Base-by-base conservation (phyloP, 139 green algal species). In the Yamagishiella unicocca region DNA sequence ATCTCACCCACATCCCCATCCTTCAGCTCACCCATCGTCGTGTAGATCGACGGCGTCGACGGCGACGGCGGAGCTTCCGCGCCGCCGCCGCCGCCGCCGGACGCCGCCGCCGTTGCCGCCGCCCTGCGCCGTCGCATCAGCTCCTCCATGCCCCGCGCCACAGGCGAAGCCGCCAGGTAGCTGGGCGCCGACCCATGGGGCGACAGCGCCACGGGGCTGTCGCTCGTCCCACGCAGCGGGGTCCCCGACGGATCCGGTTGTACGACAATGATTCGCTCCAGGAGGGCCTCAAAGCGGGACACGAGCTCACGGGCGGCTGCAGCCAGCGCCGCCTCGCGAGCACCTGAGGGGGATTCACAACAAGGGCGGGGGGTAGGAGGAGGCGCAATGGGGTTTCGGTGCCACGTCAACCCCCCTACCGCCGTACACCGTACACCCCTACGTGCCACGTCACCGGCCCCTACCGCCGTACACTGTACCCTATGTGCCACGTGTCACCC, bases 201-300 rank as follows among this genome's bases (percentile, higher is more conserved):
- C 54, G 37, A 6, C 37, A 27, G 7, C 46, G 45, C 74, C 74
- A 67, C 33, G 33, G 50, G 5, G 21, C 54, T 27, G 31, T 24
- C 58, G 55, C 27, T 24, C 31, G 24, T n/a, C 31, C 33, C 7
- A 24, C 79, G 61, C 42, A 17, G 79, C 19, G 17, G 58, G n/a
- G 58, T n/a, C 38, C 46, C 37, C 5, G 61, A 6, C 7, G 61
- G 29, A 14, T 43, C 10, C 0, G 53, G 54, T 61, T 29, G 78
- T 64, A n/a, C 31, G 74, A 55, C 31, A 25, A 94, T 29, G 33
- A 97, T 72, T 14, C 73, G 76, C 0, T 67, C 43, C 62, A 98
- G 72, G 50, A 98, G 90, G 4, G 66, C 75, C 53, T 98, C 96
- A 70, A 98, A 96, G 4, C 88, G 78, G 8, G 33, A 14, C 5